Conservation (phyloP, 1,139 yeast species). For the Suzukiozyma palmioleophila region DNA sequence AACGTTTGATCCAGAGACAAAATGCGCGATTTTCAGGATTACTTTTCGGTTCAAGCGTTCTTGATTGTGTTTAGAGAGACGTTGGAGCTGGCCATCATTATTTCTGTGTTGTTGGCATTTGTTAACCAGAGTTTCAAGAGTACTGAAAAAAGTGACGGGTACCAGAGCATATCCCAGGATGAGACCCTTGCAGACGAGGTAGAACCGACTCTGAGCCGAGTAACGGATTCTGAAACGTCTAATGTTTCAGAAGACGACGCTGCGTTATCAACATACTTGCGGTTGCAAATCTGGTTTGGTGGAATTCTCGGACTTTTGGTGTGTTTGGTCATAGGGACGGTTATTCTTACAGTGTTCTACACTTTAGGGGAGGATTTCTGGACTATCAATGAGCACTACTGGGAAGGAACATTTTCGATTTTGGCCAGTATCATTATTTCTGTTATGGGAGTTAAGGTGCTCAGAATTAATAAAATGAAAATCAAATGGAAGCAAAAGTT, state of each 20-base stretch:
- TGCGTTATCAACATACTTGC: constrained; percentile 14
- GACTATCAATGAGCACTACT: constrained; percentile 42
- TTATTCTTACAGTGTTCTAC: constrained; percentile 34
- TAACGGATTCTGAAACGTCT: not conserved
- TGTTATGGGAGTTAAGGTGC: constrained; percentile 41
- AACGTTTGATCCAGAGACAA: too few species aligned
- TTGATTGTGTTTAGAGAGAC: constrained; percentile 44
- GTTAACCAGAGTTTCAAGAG: constrained; percentile 29
- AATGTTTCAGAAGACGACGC: not conserved
- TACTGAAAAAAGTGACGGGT: constrained; percentile 3
- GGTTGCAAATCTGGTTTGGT: constrained; percentile 40
- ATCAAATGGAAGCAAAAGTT: constrained; percentile 81
- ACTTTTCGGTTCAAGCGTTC: constrained; percentile 43
- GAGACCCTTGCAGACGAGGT: too few species aligned
- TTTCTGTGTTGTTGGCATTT: constrained; percentile 42
- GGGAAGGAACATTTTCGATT: constrained; percentile 45
- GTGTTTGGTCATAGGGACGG: constrained; percentile 34
- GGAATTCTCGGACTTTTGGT: constrained; percentile 36
- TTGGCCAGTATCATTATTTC: constrained; percentile 42
- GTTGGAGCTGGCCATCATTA: constrained; percentile 42
- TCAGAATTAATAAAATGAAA: constrained; percentile 55
- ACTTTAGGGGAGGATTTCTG: constrained; percentile 38
- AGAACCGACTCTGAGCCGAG: too few species aligned
- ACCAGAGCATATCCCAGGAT: not conserved
- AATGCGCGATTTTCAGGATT: constrained; percentile 26